Base-by-base conservation (phyloP, 768 basidiomycete genomes). In the Saitozyma podzolica region DNA sequence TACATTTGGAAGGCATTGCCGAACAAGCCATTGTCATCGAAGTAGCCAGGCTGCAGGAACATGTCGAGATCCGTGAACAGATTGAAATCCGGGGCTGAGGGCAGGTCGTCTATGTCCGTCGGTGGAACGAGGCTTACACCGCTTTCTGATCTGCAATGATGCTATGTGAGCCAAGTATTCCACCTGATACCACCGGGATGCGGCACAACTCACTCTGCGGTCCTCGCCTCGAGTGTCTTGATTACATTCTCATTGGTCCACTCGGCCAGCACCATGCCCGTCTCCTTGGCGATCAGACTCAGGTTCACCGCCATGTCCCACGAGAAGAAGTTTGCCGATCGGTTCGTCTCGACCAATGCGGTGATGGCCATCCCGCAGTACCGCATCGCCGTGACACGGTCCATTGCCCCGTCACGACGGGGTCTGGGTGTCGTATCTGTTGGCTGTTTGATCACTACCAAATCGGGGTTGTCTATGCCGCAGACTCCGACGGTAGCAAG, bases 281-380 rank as follows among this genome's bases (percentile, higher is more conserved):
- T 59, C 40, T 63, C 62, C 40, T 54, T 43, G 6, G 58, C 62
- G 0, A 63, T 43, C n/a, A 59, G n/a, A 29, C 48, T 53, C 16
- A 63, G 45, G 40, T 53, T 63, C 37, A 14, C 58, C 6, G 62
- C 62, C 62, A 63, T 63, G 45, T 63, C 62, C 16, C 41, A 47
- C 7, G 62, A 42, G 58, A 63, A 63, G 6, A 14, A n/a, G 19
- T 58, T 63, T 11, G 62, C 58, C 14, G 62, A 63, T 8, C 58
- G 62, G 42, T 54, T 59, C 37, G 57, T 42, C 48, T 58, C 57
- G 6, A 63, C 58, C 40, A 63, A 17, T 3, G 58, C 48, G 9
- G 58, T 59, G 41, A 63, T 55, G 2, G 62, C 58, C 51, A 54
- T 17, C 13, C 49, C 62, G 49, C 62, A 63, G 50, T 52, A 63